Base-by-base conservation (phyloP, 2,329 filamentous ascomycete species). In the Exophiala sp. region DNA sequence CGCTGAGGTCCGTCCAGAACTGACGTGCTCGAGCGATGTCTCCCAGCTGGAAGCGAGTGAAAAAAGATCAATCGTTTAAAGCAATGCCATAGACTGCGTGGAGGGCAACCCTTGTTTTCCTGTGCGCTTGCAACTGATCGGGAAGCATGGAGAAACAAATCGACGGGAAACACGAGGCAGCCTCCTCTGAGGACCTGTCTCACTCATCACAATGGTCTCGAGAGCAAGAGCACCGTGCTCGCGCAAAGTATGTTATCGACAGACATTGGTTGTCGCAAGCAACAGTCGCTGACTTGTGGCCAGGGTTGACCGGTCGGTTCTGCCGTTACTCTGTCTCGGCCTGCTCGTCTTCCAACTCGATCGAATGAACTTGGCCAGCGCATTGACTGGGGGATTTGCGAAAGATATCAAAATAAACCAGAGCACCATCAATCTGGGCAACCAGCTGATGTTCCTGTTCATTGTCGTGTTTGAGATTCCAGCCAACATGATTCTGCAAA, bases 361-460 rank as follows among this genome's bases (percentile, higher is more conserved):
- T 35, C 47, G 56, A 24, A 54, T 54, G 10, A 74, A 72, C 51
- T 77, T 67, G 46, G 72, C 71, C 48, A 77, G 75, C 27, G 76
- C 76, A 2, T 57, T 79, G 32, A 79, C 75, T 2, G 75, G 77
- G 34, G 73, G 68, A 2, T 74, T 79, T 57, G 70, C 76, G 38
- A 60, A 68, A 16, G 76, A 79, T 56, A 68, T 79, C 16, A 63
- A 67, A 13, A 70, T 79, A 53, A 70, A 68, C 2, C 74, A 75
- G 3, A 71, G 77, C 50, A 70, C 78, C 53, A 71, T 77, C 62
- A 81, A 81, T 56, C 73, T 79, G 24, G 76, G 75, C 2, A 70
- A 74, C 19, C 73, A 76, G 51, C 65, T 79, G 50, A 65, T 78
- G 1, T 76, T 73, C 0, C 65, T 74, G 1, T 73, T 73, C 13